Conservation (phyloP, 2,329 filamentous ascomycete species). For the Xylaria digitata region DNA sequence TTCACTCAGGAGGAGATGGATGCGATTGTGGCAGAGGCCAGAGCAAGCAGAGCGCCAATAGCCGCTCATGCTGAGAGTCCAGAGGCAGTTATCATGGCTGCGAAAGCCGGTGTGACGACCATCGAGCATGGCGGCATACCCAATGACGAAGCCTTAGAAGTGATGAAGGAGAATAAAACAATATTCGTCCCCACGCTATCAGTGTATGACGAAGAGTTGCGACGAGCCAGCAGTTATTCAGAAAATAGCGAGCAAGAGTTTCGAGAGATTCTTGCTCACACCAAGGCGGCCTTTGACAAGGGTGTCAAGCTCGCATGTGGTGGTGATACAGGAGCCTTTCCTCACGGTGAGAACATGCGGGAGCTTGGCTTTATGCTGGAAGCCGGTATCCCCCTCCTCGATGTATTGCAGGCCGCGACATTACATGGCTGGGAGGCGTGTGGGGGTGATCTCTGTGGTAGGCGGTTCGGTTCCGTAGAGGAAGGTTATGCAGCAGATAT, state of each 20-base stretch:
- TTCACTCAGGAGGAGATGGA: constrained; percentile 63
- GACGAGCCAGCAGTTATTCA: neutral
- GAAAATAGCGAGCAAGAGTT: constrained; percentile 46
- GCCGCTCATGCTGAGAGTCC: constrained; percentile 57
- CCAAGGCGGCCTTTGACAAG: constrained; percentile 57
- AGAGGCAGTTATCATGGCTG: constrained; percentile 58
- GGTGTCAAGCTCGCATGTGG: constrained; percentile 64
- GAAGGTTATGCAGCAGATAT: constrained; percentile 63
- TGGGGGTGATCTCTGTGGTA: constrained; percentile 62
- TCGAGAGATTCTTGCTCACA: constrained; percentile 52
- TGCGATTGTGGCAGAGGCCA: constrained; percentile 61
- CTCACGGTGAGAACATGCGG: constrained; percentile 63
- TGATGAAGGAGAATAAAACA: constrained; percentile 57
- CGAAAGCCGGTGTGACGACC: constrained; percentile 58
- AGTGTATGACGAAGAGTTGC: constrained; percentile 52
- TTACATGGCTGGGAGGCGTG: constrained; percentile 67
- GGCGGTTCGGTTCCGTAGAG: constrained; percentile 64
- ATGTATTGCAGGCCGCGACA: constrained; percentile 62
- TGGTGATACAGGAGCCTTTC: constrained; percentile 65
- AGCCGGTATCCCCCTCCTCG: constrained; percentile 61
- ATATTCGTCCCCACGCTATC: constrained; percentile 66
- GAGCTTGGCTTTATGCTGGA: constrained; percentile 66
- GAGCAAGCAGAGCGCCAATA: constrained; percentile 55
- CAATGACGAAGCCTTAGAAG: constrained; percentile 55
- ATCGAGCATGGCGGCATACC: constrained; percentile 60